Conservation (phyloP, 768 basidiomycete genomes). For the Sutorius australiensis region DNA sequence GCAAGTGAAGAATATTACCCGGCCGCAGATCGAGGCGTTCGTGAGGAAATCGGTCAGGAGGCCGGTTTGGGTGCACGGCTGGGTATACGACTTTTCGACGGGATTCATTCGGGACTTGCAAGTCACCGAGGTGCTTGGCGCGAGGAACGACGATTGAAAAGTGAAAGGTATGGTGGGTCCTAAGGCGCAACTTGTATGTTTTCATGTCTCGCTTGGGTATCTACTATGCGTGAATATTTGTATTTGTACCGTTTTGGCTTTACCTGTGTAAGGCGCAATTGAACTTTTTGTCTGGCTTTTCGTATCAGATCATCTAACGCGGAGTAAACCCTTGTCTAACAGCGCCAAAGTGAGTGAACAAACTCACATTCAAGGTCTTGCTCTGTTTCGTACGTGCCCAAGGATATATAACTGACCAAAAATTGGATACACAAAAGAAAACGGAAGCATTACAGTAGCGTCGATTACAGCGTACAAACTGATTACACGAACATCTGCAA, state of each 20-base stretch:
- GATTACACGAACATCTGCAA: conserved; percentile 77
- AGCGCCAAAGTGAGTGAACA: too few species aligned
- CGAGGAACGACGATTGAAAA: neutral
- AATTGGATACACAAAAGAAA: neutral
- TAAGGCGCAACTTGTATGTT: too few species aligned
- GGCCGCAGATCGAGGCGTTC: neutral
- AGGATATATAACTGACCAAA: neutral
- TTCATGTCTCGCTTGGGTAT: too few species aligned
- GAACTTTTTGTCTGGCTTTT: neutral
- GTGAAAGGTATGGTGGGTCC: neutral
- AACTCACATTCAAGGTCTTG: too few species aligned
- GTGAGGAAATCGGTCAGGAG: conserved; percentile 6
- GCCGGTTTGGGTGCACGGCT: conserved; percentile 65
- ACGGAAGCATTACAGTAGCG: conserved; percentile 3
- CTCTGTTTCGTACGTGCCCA: too few species aligned
- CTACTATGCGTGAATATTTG: neutral
- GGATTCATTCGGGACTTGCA: conserved; percentile 58
- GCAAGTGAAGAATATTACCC: conserved; percentile 31
- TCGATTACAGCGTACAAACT: conserved; percentile 3
- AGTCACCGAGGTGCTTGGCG: conserved; percentile 31
- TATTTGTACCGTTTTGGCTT: neutral
- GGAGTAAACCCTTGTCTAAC: too few species aligned
- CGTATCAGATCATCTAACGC: neutral
- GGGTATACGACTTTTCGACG: conserved; percentile 62
- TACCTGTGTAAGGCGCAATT: neutral